These are phyloP conservation scores for Pichia californica DNA, from an alignment of 805 yeast genomes.

Conservation along the genomic window DNA sequence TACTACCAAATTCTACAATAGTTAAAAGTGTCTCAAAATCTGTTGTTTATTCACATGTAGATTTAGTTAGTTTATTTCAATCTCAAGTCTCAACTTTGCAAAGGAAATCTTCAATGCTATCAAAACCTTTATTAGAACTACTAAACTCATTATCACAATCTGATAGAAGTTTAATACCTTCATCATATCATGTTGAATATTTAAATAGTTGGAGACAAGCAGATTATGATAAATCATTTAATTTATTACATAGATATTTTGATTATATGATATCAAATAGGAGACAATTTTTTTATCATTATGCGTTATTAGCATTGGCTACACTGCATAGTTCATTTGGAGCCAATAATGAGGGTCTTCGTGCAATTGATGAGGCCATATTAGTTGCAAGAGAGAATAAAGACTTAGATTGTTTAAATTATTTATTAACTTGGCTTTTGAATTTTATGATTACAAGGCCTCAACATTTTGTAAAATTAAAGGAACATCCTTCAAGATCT, in stretches of 20 bases:
- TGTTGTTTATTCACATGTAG: slow-evolving; percentile 37
- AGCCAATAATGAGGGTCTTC: slow-evolving; percentile 59
- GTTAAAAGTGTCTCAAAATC: neutral
- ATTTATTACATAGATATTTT: slow-evolving; percentile 54
- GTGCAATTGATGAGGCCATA: slow-evolving; percentile 82
- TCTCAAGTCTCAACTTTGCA: slow-evolving; percentile 50
- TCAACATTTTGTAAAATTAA: slow-evolving; percentile 33
- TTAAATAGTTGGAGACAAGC: slow-evolving; percentile 50
- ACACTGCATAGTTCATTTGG: slow-evolving; percentile 64
- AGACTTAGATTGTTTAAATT: slow-evolving; percentile 66
- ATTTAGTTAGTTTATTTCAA: slow-evolving; percentile 42
- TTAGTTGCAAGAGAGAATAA: slow-evolving; percentile 81
- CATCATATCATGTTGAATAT: slow-evolving; percentile 51
- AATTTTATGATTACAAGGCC: slow-evolving; percentile 68
- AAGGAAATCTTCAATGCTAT: slow-evolving; percentile 43
- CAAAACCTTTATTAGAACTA: slow-evolving; percentile 36
- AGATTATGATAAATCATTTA: slow-evolving; percentile 56
- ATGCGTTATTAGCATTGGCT: slow-evolving; percentile 68
- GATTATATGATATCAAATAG: slow-evolving; percentile 70
- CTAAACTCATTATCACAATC: slow-evolving; percentile 42
- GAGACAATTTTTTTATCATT: slow-evolving; percentile 63
- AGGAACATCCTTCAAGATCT: slow-evolving; percentile 42
- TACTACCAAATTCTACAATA: slow-evolving; percentile 3
- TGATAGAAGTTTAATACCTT: slow-evolving; percentile 37
- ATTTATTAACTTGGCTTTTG: slow-evolving; percentile 67